Base-by-base conservation (phyloP, 1,139 yeast species). In the Pichia sp. region DNA sequence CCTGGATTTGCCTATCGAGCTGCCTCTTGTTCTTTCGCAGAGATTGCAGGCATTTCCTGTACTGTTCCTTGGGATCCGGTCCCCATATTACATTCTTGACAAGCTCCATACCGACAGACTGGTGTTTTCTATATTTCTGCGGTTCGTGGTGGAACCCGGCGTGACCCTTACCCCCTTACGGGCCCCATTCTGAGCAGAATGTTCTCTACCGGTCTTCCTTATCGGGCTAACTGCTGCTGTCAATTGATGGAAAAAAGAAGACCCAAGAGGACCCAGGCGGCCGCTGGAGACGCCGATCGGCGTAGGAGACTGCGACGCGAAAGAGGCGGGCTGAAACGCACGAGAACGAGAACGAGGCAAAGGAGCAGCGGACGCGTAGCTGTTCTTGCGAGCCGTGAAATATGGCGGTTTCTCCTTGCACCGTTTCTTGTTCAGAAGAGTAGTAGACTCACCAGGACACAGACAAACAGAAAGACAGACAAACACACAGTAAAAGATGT, bases 11-110 rank as follows among this genome's bases (percentile, higher is more conserved):
- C 60, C 86, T 75, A 62, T 93, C 98, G 51, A 92, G 73, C 66
- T 87, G 92, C 55, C 98, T 77, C 60, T 85, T 84, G 70, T 92
- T 95, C 72, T 86, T 88, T 55, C 98, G 84, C 54, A 93, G 79
- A 38, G 91, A 77, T 49, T 83, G 78, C 68, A 88, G 92, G 64
- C 96, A 89, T 66, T 85, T 87, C 55, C 96, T 70, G 67, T 73
- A 71, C 64, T 90, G 97, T 66, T 93, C 98, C 65, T 85, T 85
- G 48, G 97, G 96, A 69, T 91, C 97, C 0, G 97, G 97, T 1
- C 98, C 99, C 85, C 95, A 92, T 52, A 92, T 84, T 9, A 92
- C 88, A 67, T 84, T 84, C 73, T 89, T 91, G 48, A 92, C 72
- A 65, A 75, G 83, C 62, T 87, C 89, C 93, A 87, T 86, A 12